Base-by-base conservation (phyloP, 139 green algal genomes). In the Gonium pectorale region DNA sequence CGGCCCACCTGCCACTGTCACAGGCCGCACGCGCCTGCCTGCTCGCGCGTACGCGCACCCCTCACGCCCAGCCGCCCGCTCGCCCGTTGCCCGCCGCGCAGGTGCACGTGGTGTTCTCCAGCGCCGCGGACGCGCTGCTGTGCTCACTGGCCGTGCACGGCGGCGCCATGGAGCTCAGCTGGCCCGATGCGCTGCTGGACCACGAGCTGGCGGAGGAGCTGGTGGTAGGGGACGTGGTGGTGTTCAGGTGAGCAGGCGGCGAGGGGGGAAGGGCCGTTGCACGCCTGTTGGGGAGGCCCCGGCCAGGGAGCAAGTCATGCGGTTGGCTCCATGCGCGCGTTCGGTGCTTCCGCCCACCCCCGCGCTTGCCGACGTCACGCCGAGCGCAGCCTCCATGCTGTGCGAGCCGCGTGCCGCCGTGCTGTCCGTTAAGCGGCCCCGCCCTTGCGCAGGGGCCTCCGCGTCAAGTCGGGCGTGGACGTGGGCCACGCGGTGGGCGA, bases 381-480 rank as follows among this genome's bases (percentile, higher is more conserved):
- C n/a, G n/a, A n/a, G n/a, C n/a, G n/a, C n/a, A n/a, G n/a, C n/a
- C n/a, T n/a, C n/a, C n/a, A n/a, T n/a, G n/a, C n/a, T n/a, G n/a
- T n/a, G n/a, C n/a, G n/a, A n/a, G n/a, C n/a, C n/a, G n/a, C n/a
- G n/a, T n/a, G n/a, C n/a, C n/a, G n/a, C n/a, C n/a, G n/a, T n/a
- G n/a, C n/a, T n/a, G n/a, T n/a, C n/a, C n/a, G n/a, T n/a, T n/a
- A n/a, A n/a, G n/a, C n/a, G n/a, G n/a, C n/a, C n/a, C n/a, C n/a
- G n/a, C n/a, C n/a, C n/a, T n/a, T n/a, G n/a, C n/a, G 1, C 83
- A 87, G 83, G 60, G 87, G 87, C 38, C 62, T 91, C 26, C 83
- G 87, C 27, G 44, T 91, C 63, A 91, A 91, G 79, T 71, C 62
- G 29, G 87, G 87, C 11, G 71, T 91, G 31, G 80, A 86, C 54